These are phyloP conservation scores for Rhizopus sp. DNA, from an alignment of 371 early-diverging fungal species.

Conservation along the genomic window DNA sequence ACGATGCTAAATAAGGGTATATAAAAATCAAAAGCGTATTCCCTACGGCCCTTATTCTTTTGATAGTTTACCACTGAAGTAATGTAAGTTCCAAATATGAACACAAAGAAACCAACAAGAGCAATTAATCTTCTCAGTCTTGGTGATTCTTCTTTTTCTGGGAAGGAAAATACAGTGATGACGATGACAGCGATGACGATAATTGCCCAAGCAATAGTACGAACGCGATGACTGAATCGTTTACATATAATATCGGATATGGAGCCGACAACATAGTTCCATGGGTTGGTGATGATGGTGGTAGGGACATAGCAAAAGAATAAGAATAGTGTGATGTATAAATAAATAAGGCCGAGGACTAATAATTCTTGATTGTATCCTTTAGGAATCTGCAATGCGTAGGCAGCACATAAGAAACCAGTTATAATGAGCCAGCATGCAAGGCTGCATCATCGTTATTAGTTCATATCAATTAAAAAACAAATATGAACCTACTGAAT, in stretches of 20 bases:
- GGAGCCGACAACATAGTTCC: neutral
- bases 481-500: too few relatives aligned
- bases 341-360: conserved; percentile 34
- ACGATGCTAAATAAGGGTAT: conserved; percentile 40
- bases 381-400: conserved; percentile 32
- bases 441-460: too few relatives aligned
- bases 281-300: conserved; percentile 28
- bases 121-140: conserved; percentile 70
- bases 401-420: conserved; percentile 29
- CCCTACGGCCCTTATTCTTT: neutral
- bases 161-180: conserved; percentile 54
- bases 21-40: too few relatives aligned
- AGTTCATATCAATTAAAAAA: too few relatives aligned
- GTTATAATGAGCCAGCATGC: conserved; percentile 24
- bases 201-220: conserved; percentile 22
- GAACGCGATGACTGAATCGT: conserved; percentile 5
- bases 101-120: conserved; percentile 64
- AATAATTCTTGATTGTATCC: conserved; percentile 34
- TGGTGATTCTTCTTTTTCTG: conserved; percentile 53
- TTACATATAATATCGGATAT: neutral
- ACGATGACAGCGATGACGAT: conserved; percentile 46
- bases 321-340: conserved; percentile 24
- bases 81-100: conserved; percentile 47
- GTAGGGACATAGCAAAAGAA: conserved; percentile 37
- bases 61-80: conserved; percentile 54